Evolutionary conservation across 2,329 filamentous ascomycete genomes (phyloP).

Genomic region (Colletotrichum scovillei): DNA sequence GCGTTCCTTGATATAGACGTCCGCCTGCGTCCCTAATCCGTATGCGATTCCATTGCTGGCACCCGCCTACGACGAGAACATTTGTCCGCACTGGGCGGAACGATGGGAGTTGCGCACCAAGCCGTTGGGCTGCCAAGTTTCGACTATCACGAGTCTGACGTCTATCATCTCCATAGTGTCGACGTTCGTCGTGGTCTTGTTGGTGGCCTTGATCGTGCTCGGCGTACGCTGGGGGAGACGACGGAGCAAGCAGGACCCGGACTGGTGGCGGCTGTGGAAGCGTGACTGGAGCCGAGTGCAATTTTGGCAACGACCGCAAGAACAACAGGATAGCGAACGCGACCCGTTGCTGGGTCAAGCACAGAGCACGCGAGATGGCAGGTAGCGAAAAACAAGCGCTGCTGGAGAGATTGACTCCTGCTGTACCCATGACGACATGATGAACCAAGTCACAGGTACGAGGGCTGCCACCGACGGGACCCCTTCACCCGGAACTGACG

Average conservation of each 20-base stretch:
- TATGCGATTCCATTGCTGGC: conserved; percentile 58
- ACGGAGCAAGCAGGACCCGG: conserved; percentile 25
- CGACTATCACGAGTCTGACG: conserved; percentile 53
- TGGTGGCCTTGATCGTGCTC: conserved; percentile 38
- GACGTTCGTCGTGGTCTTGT: conserved; percentile 42
- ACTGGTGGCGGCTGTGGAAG: conserved; percentile 39
- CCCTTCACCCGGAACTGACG: conserved; percentile 80
- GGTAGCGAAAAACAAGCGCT: neutral
- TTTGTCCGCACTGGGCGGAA: conserved; percentile 63
- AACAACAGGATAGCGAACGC: conserved; percentile 21
- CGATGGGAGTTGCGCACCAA: conserved; percentile 54
- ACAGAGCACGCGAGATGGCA: neutral
- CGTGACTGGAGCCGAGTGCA: conserved; percentile 8
- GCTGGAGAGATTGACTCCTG: neutral
- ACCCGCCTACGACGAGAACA: conserved; percentile 59
- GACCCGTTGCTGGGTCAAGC: conserved; percentile 37
- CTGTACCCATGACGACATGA: neutral
- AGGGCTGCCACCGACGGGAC: neutral
- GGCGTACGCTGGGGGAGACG: conserved; percentile 31
- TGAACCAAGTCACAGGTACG: conserved; percentile 12
- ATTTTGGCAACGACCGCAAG: neutral
- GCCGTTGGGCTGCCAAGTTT: conserved; percentile 54
- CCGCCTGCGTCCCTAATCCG: conserved; percentile 65
- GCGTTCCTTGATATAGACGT: conserved; percentile 51
- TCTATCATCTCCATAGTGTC: conserved; percentile 47